Evolutionary conservation across 495 filamentous ascomycete genomes (phyloP), one percentile per base, ranked within the genome.

Genomic region (Xylaria castorea): DNA sequence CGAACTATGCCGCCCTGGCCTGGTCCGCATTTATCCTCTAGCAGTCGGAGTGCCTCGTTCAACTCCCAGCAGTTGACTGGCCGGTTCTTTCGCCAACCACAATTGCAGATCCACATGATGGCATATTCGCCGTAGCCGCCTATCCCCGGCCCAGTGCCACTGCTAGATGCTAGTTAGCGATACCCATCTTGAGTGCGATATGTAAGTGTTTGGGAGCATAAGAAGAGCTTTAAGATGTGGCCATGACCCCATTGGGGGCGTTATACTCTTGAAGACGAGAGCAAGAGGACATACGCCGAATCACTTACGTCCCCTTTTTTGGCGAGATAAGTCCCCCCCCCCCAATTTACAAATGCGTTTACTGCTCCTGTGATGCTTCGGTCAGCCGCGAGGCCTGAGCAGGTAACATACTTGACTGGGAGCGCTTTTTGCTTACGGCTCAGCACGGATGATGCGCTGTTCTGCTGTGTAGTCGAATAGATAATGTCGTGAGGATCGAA

Each of bases 81-180:
- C 14, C 5, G 20, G 34, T 46, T 2, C 5, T 44, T 32, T 20
- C 12, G 7, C 30, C 20, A 64, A 42, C 18, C 1, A 30, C 61
- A 64, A 16, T 64, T 64, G 61, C 61, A 64, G 38, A 44, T 46
- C 61, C 61, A 44, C 8, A 64, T n/a, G 38, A 64, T 64, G 36
- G 36, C 36, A 8, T 64, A 42, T 30, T 64, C 61, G 3, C 40
- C 61, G 14, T 27, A 42, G 22, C 36, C 22, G 27, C 36, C 40
- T 3, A 25, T 44, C n/a, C 0, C 38, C 62, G 20, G 40, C 42
- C 62, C 25, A 66, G 16, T 46, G 40, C 40, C 40, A 66, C 25
- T 66, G 16, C 12, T 16, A 20, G 27, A 32, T 32, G 12, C 42
- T 42, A 66, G 16, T 48, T 7, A 32, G 62, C n/a, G 7, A 20